These are phyloP conservation scores for Apiospora sp. DNA, from an alignment of 2,329 filamentous ascomycete species.

Conservation along the genomic window DNA sequence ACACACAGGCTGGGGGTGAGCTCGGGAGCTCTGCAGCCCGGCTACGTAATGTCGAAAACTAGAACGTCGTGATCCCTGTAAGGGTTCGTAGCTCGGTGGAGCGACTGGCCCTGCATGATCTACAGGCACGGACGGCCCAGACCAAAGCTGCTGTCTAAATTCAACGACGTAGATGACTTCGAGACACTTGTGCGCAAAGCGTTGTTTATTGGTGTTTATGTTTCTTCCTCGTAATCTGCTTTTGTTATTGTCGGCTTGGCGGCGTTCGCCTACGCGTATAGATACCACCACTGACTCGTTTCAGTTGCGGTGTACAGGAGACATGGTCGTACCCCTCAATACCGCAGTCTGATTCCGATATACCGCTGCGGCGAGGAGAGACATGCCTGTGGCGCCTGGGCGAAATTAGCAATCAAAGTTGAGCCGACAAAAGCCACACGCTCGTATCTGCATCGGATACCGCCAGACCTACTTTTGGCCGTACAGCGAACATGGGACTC, in stretches of 20 bases:
- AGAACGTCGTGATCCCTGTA: conserved; percentile 1
- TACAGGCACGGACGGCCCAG: conserved; percentile 1
- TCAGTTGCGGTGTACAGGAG: background rate
- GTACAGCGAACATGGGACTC: conserved; percentile 30
- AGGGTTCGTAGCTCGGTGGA: background rate
- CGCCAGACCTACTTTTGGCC: background rate
- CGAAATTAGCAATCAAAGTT: background rate
- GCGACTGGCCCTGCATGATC: conserved; percentile 9
- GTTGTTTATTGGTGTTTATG: background rate
- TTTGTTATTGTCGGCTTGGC: background rate
- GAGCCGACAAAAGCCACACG: background rate
- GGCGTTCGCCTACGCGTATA: background rate
- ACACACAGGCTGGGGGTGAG: background rate
- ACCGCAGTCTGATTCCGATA: background rate
- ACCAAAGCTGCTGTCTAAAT: background rate
- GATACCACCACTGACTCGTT: background rate
- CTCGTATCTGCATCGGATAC: background rate
- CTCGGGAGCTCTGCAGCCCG: background rate
- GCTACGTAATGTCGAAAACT: conserved; percentile 6
- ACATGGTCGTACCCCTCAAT: background rate
- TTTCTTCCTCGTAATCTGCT: background rate
- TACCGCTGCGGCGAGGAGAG: background rate
- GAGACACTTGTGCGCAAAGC: background rate
- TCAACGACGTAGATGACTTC: background rate
- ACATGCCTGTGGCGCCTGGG: background rate